Evolutionary conservation across 2,329 filamentous ascomycete genomes (phyloP), one percentile per base, ranked within the genome.

Genomic region (Phyllosticta citriasiana): DNA sequence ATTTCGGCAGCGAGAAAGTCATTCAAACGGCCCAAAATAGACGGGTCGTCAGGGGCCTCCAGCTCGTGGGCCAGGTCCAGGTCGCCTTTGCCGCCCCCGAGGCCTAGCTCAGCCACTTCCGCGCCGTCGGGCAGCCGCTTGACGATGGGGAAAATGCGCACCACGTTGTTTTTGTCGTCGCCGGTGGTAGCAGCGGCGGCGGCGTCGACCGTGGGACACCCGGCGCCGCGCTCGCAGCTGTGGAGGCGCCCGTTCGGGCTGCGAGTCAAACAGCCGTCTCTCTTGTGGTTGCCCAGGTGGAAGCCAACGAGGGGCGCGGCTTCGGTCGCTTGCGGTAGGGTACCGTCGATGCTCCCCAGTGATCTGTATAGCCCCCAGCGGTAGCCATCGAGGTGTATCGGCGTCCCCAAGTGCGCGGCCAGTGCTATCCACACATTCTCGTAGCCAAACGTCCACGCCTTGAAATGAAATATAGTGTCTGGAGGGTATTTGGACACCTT

Each of bases 371-470:
- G 79, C 0, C 80, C 75, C 68, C 87, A 78, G 66, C 92, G 90
- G 70, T 97, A 97, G 16, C 83, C 77, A 69, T 96, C 91, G 2
- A 97, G 83, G 67, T 97, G 93, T 1, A 96, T 83, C 78, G 87
- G 67, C 0, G 86, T 87, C 5, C 83, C 75, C 0, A 97, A 76
- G 10, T 85, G 83, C 24, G 85, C 82, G 0, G 91, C 86, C 0
- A 97, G 75, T 0, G 90, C 88, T 62, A 91, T 78, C 91, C 91
- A 97, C 0, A 96, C 91, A 58, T 96, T 88, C 71, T 97, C 92
- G 65, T 97, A 96, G 0, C 89, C 89, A 69, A 94, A 94, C 0
- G 93, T 97, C 91, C 92, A 96, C 0, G 91, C 84, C 61, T 91
- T 84, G 54, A 97, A 81, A 71, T 96, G 88, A 68, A 96, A 97